Percentiles rank a stretch among this genome's conserved stretches.
phyloP scores from a whole-genome alignment of 73 alveolate genomes.

The Paramecium octaurelia region DNA sequence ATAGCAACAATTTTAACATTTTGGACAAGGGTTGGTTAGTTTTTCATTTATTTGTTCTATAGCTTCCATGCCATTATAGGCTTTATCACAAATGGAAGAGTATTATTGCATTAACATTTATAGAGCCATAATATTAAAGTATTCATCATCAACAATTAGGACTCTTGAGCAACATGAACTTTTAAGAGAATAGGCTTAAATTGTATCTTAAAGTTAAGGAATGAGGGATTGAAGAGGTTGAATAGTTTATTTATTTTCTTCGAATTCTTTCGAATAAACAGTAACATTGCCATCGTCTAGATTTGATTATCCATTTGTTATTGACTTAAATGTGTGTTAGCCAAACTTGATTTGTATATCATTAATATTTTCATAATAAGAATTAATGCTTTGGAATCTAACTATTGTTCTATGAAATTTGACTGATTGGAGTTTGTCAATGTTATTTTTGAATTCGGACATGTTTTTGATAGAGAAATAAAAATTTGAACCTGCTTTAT shows the following conservation, averaged over 20 bases:
- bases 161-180: neutral
- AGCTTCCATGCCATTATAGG: constrained; percentile 24
- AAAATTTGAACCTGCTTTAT: neutral
- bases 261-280: neutral
- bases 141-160: constrained; percentile 27
- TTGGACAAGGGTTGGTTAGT: neutral
- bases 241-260: neutral
- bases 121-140: neutral
- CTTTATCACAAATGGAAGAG: neutral
- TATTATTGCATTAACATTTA: neutral
- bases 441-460: neutral
- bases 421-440: neutral
- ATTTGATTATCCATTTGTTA: neutral
- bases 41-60: neutral
- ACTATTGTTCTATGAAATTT: neutral
- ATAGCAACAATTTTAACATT: neutral
- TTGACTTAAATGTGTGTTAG: neutral
- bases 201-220: neutral
- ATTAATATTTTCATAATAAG: constrained; percentile 3
- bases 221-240: neutral
- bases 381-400: neutral
- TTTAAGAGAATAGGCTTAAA: neutral
- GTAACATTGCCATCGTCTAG: neutral
- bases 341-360: neutral
- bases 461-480: neutral